Evolutionary conservation across 805 yeast genomes (phyloP), one percentile per base, ranked within the genome.

Genomic region (Nakazawaea molendinolei): DNA sequence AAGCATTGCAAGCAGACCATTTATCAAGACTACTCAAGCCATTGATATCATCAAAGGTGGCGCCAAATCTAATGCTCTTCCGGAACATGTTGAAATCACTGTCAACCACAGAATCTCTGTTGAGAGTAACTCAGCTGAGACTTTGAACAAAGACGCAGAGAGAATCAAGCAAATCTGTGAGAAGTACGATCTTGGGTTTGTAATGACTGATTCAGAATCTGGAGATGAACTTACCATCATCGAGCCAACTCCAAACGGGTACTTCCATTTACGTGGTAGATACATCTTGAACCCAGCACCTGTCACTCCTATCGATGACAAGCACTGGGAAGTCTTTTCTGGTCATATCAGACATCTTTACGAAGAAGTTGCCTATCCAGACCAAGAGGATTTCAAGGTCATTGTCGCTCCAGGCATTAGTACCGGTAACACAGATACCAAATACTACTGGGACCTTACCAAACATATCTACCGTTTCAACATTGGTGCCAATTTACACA

Each of bases 1-100:
- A 6, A 48, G 51, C 16, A 44, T 39, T 16, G 31, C 39, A 20
- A 40, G 48, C 24, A 56, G 63, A 40, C 73, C 68, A 43, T 53
- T 70, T 33, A 57, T 79, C 18, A 62, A 67, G 38, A 79, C 87
- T 0, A 67, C 85, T 7, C 83, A 76, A 52, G 79, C 87, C 0
- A 61, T 70, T 24, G 86, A 79, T 48, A 65, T 78, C 21, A 63
- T 83, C 38, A 54, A 58, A n/a, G 90, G 90, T 22, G 92, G 92
- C 18, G 68, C 74, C 34, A 83, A 83, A 55, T 63, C 77, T 23
- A 83, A 83, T 48, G 86, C 89, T 1, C 57, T 82, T 31, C 90
- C 92, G 2, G 90, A 82, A 50, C 56, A 63, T 25, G 70, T 72
- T 3, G 57, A 56, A 21, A 57, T 74, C 34, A 54, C 63, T 17